Base-by-base conservation (phyloP, 169 alveolate species). In the Plasmodium cynomolgi region DNA sequence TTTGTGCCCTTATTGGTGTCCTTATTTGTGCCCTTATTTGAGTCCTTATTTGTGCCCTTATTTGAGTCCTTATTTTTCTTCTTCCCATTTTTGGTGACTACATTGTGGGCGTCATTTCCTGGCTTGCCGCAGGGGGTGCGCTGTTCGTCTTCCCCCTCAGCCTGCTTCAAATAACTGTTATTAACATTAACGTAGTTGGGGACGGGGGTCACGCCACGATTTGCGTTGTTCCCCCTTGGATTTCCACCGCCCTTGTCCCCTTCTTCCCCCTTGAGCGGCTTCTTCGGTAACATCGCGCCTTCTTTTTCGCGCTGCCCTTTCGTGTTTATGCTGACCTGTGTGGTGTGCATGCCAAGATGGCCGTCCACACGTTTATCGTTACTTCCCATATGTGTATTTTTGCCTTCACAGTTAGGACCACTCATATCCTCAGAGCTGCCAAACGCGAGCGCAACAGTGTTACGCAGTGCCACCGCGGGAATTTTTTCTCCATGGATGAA, bases 231-330 rank as follows among this genome's bases (percentile, higher is more conserved):
- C 29, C 39, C 50, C 33, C 39, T 34, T 41, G 44, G 31, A 4
- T 11, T 71, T 39, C 44, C 47, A 54, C 44, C 3, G 15, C 47
- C 58, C 34, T 41, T 56, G 2, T 44, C 83, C 77, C 79, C 92
- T 33, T 84, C 37, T 17, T 50, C 26, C 62, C 62, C 23, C 47
- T 72, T 84, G 8, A 13, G 17, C 31, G 44, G 73, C 75, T 84
- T 84, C 54, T 84, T 84, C 56, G 26, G 7, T 3, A 84, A 9
- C 47, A 41, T 71, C 54, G 13, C n/a, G 47, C 39, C 31, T 44
- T 72, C 54, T 72, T 71, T 84, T 41, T 56, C 92, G 56, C 47
- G 29, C 15, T 29, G 20, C 34, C 44, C 29, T 44, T 84, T 84
- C 5, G 50, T 84, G 47, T 84, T 84, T 73, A 41, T 56, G n/a